Evolutionary conservation across 2,329 filamentous ascomycete species (phyloP).

Genomic region (Mycogone perniciosa): DNA sequence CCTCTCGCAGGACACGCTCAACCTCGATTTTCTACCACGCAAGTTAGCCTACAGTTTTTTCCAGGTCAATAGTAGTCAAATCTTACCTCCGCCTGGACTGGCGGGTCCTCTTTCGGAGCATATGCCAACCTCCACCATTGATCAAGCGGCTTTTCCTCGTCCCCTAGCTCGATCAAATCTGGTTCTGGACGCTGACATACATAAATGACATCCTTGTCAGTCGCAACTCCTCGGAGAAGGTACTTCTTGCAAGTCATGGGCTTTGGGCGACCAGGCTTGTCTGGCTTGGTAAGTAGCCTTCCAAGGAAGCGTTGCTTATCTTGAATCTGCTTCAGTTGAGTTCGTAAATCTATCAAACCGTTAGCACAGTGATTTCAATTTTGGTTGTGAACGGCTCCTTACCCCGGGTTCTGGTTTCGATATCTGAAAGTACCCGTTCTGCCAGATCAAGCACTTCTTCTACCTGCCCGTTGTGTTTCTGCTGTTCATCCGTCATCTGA

Average conservation of each 20-base stretch:
- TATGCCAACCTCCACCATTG: constrained; percentile 54
- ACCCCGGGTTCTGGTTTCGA: constrained; percentile 31
- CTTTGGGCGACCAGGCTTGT: constrained; percentile 29
- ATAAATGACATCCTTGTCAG: constrained; percentile 41
- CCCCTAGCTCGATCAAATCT: constrained; percentile 38
- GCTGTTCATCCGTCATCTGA: constrained; percentile 28
- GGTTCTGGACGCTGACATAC: constrained; percentile 40
- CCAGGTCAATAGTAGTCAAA: not conserved
- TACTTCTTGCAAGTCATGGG: constrained; percentile 41
- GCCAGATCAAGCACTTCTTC: constrained; percentile 29
- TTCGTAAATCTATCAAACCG: constrained; percentile 22
- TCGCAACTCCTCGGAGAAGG: constrained; percentile 46
- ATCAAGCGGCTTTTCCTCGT: constrained; percentile 28
- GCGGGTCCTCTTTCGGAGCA: constrained; percentile 30
- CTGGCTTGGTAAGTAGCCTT: constrained; percentile 32
- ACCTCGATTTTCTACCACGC: constrained; percentile 39
- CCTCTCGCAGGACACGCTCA: constrained; percentile 38
- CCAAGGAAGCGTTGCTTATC: constrained; percentile 34
- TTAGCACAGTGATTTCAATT: constrained; percentile 16
- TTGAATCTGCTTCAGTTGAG: constrained; percentile 26
- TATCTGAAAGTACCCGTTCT: constrained; percentile 28
- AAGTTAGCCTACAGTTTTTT: constrained; percentile 12
- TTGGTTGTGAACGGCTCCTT: constrained; percentile 12
- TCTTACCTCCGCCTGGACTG: constrained; percentile 45
- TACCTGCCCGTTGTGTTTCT: constrained; percentile 23